Percentiles rank a stretch among this genome's conserved stretches.
Conservation (phyloP, 2,329 filamentous ascomycete species). For the Colletotrichum liriopes region DNA sequence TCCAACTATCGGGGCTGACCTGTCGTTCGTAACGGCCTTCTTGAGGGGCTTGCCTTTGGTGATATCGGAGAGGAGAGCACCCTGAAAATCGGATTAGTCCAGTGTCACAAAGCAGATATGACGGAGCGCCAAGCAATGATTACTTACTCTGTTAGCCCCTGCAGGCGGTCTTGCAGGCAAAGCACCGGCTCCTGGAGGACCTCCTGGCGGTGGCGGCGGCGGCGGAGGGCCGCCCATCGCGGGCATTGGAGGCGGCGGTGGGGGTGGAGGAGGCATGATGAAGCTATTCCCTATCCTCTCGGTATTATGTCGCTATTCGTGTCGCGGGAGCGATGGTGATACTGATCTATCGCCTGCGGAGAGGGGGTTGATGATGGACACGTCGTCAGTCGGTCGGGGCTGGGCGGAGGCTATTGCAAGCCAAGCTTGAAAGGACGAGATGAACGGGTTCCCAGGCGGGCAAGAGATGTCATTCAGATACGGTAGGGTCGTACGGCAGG, state of each 20-base stretch:
- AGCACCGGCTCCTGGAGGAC: conserved; percentile 56
- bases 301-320: background rate
- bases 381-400: conserved; percentile 34
- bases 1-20: conserved; percentile 83
- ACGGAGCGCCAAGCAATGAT: background rate
- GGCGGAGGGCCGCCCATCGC: conserved; percentile 74
- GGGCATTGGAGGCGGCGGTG: conserved; percentile 76
- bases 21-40: conserved; percentile 92
- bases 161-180: conserved; percentile 72
- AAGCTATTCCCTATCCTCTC: conserved; percentile 9
- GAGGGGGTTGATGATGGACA: conserved; percentile 38
- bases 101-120: background rate
- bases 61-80: conserved; percentile 90
- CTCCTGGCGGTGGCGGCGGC: conserved; percentile 71
- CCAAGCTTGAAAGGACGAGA: background rate
- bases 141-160: conserved; percentile 73
- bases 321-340: background rate
- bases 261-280: conserved; percentile 72
- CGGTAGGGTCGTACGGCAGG: conserved; percentile 18
- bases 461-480: conserved; percentile 33
- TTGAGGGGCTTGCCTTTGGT: conserved; percentile 84
- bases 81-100: conserved; percentile 65
- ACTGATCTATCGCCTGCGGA: background rate
- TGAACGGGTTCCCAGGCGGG: background rate
- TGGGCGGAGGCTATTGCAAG: conserved; percentile 10